Evolutionary conservation across 495 filamentous ascomycete genomes (phyloP).

Genomic region (Pyrenula massariospora): DNA sequence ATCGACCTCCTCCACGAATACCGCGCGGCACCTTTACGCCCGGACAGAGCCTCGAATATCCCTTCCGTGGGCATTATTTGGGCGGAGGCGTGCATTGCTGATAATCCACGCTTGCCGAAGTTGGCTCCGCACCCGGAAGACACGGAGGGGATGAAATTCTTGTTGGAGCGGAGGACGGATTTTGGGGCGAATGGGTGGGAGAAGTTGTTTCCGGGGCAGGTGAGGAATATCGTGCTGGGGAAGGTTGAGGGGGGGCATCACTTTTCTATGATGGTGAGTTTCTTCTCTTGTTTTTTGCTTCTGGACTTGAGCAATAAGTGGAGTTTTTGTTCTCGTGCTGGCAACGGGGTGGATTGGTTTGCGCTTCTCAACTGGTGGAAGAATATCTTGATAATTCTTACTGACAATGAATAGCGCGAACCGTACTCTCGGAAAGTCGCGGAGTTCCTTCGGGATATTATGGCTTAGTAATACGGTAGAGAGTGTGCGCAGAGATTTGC

Average conservation of each 20-base stretch:
- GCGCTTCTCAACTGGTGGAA: too few relatives aligned
- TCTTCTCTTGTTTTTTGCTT: too few relatives aligned
- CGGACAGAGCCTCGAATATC: too few relatives aligned
- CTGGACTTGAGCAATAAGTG: too few relatives aligned
- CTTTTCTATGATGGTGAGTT: slow-evolving; percentile 65
- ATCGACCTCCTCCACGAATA: slow-evolving; percentile 67
- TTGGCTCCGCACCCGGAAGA: slow-evolving; percentile 56
- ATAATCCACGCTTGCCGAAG: slow-evolving; percentile 52
- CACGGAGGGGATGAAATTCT: slow-evolving; percentile 55
- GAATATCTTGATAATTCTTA: too few relatives aligned
- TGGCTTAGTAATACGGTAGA: too few relatives aligned
- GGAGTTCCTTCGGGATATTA: too few relatives aligned
- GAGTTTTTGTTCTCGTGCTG: too few relatives aligned
- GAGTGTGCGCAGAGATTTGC: too few relatives aligned
- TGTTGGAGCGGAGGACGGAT: slow-evolving; percentile 66
- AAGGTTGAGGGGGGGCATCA: slow-evolving; percentile 50
- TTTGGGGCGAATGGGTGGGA: slow-evolving; percentile 77
- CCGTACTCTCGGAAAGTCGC: too few relatives aligned
- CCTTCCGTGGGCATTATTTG: slow-evolving; percentile 66
- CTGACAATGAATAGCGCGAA: too few relatives aligned
- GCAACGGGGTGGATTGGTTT: too few relatives aligned
- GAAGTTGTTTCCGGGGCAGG: slow-evolving; percentile 52
- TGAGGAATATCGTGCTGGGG: slow-evolving; percentile 59
- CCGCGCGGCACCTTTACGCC: slow-evolving; percentile 35
- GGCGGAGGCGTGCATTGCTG: slow-evolving; percentile 74